Evolutionary conservation across 106 monocot genomes (phyloP).

Genomic region (Cymbidium sinense): DNA sequence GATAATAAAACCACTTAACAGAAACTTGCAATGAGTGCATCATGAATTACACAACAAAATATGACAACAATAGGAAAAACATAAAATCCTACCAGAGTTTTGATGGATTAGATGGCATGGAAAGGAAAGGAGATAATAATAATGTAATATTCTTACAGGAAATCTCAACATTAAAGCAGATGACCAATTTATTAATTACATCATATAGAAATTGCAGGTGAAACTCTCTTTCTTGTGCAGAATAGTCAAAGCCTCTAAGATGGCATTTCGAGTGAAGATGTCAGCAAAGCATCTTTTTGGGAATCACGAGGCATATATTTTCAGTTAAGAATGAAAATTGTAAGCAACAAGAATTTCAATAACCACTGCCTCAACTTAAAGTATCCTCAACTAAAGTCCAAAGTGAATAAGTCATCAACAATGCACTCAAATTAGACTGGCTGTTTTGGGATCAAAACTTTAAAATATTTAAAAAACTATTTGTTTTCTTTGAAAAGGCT

Average conservation of each 20-base stretch:
- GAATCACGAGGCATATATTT: not conserved
- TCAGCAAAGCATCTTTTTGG: not conserved
- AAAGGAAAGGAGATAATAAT: not conserved
- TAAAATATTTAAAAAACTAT: too few species aligned
- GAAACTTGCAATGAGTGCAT: not conserved
- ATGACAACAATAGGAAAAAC: too few species aligned
- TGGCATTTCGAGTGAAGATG: not conserved
- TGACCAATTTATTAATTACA: not conserved
- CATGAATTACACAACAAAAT: too few species aligned
- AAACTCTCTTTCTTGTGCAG: not conserved
- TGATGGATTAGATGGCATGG: not conserved
- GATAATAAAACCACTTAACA: not conserved
- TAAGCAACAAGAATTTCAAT: not conserved
- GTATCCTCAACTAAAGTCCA: not conserved
- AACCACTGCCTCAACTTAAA: not conserved
- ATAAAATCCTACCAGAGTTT: not conserved
- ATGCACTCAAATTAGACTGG: too few species aligned
- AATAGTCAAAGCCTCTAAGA: not conserved
- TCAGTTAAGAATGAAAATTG: not conserved
- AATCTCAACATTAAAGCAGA: not conserved
- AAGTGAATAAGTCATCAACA: too few species aligned
- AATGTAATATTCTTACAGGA: too few species aligned
- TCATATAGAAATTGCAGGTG: not conserved
- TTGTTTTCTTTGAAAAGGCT: too few species aligned
- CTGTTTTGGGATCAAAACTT: too few species aligned